Conservation (phyloP, 108 stramenopile species). For the Hondaea fermentalgiana region DNA sequence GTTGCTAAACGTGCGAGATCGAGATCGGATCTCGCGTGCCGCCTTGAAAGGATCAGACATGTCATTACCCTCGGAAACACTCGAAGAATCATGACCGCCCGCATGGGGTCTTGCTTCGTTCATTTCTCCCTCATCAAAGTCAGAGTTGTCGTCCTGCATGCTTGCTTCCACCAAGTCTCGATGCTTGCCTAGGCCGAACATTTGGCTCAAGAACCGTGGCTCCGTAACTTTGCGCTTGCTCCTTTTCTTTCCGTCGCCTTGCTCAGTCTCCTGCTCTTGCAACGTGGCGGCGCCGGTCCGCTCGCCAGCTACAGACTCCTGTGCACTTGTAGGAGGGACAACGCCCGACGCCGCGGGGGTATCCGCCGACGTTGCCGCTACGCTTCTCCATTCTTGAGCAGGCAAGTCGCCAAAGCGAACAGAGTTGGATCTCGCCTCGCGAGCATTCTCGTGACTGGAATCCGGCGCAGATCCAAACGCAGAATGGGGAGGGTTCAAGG, state of each 20-base stretch:
- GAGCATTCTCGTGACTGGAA: no score
- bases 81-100: neutral
- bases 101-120: neutral
- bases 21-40: neutral
- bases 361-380: no score
- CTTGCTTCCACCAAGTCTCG: neutral
- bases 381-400: neutral
- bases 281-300: no score
- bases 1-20: neutral
- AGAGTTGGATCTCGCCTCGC: neutral
- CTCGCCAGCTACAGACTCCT: no score
- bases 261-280: neutral
- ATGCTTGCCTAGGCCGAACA: neutral
- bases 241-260: neutral
- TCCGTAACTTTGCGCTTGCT: neutral
- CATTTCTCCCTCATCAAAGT: neutral
- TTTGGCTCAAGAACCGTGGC: neutral
- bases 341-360: no score
- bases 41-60: constrained; percentile 17
- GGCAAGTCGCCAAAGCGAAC: neutral
- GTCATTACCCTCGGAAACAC: neutral
- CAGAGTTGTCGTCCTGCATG: constrained; percentile 11
- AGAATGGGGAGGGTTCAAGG: no score
- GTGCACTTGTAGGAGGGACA: no score
- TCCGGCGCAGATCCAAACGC: no score